Base-by-base conservation (phyloP, 352 stramenopile genomes). In the Phytophthora podocarpi region DNA sequence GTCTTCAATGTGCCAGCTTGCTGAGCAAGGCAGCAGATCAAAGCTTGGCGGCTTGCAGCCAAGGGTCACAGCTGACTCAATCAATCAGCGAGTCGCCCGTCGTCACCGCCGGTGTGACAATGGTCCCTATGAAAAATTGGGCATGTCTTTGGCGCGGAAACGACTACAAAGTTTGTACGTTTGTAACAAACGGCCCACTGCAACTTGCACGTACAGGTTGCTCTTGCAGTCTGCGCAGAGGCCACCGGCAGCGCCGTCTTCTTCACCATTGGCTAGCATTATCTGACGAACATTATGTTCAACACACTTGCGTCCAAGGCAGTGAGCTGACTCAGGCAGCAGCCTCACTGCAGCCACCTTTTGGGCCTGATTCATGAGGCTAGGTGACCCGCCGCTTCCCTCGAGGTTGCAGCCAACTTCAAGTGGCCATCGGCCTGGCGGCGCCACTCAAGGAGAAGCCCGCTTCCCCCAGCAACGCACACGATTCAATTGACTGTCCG, bases 341-440 rank as follows among this genome's bases (percentile, higher is more conserved):
- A 47, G 39, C 37, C 12, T 26, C 23, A 21, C 12, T 7, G 5
- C 37, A 40, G 34, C 34, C 16, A 66, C 20, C 36, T 47, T 21
- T 34, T 18, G 39, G 39, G 13, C 45, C 62, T 71, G 56, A 71
- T 67, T 71, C 48, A 40, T 61, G 47, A 42, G 55, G 55, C 20
- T 52, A 42, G 48, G 56, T 35, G 52, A 50, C 41, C 18, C 42
- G 28, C 24, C 32, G 27, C 49, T 51, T 34, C 48, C 26, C 39
- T 45, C 36, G 23, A 36, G 47, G 20, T 48, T 62, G 41, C 42
- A 39, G 36, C 30, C 39, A 63, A 64, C 52, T 64, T 55, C 45
- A 64, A 69, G 53, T 58, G 48, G 4, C 18, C 15, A 34, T 30
- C 16, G 23, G 16, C 11, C 4, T 34, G 20, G 7, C 13, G 16